These are phyloP conservation scores for Sclerotinia borealis DNA, from an alignment of 2,329 filamentous ascomycete species.

Conservation along the genomic window DNA sequence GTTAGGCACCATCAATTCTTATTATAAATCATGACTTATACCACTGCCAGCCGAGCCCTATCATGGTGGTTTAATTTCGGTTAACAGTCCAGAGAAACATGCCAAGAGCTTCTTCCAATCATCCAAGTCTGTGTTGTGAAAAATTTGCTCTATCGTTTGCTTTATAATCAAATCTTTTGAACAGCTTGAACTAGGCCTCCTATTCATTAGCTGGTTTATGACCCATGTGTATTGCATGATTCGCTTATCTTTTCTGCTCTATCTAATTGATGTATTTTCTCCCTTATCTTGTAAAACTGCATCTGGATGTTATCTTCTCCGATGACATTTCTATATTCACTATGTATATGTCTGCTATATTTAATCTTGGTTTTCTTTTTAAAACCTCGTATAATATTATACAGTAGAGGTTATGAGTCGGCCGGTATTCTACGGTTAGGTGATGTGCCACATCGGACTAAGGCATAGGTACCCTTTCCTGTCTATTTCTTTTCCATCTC, in stretches of 20 bases:
- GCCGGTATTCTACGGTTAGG: too few species aligned
- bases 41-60: not conserved
- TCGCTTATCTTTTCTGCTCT: not conserved
- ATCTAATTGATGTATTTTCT: not conserved
- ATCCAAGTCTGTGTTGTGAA: fast-evolving
- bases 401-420: not conserved
- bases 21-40: not conserved
- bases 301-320: fast-evolving
- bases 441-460: not conserved
- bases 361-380: not conserved
- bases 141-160: too few species aligned
- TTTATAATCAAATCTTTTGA: too few species aligned
- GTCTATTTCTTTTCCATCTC: not conserved
- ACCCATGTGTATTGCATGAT: not conserved
- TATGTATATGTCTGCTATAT: not conserved
- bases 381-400: not conserved
- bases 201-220: not conserved
- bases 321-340: not conserved
- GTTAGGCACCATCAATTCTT: too few species aligned
- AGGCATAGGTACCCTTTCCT: not conserved
- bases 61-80: not conserved
- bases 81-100: not conserved
- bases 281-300: not conserved
- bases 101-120: not conserved
- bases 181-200: fast-evolving